phyloP scores from a whole-genome alignment of 1,284 basidiomycete species.

The Sphaerobolus stellatus region DNA sequence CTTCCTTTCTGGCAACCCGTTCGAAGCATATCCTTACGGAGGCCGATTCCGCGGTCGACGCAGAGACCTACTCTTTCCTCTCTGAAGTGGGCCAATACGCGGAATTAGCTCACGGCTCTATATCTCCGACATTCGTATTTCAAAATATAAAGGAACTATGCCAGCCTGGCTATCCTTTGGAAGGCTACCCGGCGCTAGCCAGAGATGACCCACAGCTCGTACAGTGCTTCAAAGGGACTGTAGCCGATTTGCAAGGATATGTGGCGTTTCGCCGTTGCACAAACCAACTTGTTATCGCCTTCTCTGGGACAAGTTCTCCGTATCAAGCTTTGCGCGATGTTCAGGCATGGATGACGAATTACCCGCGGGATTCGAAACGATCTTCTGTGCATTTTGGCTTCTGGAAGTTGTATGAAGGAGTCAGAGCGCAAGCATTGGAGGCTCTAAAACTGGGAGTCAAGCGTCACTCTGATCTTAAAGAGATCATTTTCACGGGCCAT shows the following conservation, averaged over 20 bases:
- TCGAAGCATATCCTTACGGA: constrained; percentile 41
- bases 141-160: constrained; percentile 39
- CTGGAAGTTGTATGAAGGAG: constrained; percentile 49
- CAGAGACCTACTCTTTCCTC: constrained; percentile 36
- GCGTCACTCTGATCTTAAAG: constrained; percentile 31
- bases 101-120: constrained; percentile 42
- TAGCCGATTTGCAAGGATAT: constrained; percentile 43
- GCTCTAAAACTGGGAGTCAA: constrained; percentile 32
- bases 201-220: constrained; percentile 32
- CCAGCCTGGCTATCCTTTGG: constrained; percentile 45
- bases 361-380: constrained; percentile 36
- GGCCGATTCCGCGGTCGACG: constrained; percentile 35
- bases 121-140: constrained; percentile 41
- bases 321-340: constrained; percentile 47
- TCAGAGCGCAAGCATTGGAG: constrained; percentile 32
- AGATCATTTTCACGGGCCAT: constrained; percentile 50
- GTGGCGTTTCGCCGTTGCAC: constrained; percentile 41
- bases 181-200: constrained; percentile 43
- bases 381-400: constrained; percentile 49
- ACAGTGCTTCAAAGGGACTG: constrained; percentile 37
- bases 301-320: constrained; percentile 45
- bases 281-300: constrained; percentile 47
- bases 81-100: constrained; percentile 53
- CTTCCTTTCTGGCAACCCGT: constrained; percentile 43
- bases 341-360: constrained; percentile 31